Conservation (phyloP, 1,284 basidiomycete genomes). For the Lignosus rhinocerotis region DNA sequence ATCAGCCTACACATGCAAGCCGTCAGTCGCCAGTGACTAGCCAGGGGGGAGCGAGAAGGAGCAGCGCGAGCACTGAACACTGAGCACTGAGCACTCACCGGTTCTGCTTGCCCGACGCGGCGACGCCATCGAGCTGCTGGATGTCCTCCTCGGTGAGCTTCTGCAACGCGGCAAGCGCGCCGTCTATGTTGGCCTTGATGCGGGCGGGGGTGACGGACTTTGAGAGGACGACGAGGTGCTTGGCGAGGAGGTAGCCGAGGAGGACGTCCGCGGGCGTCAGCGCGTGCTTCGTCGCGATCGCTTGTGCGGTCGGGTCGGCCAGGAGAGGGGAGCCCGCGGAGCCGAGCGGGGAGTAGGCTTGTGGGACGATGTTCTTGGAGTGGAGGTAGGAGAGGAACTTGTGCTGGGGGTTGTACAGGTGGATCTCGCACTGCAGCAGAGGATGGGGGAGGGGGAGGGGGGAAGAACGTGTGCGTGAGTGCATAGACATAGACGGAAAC, state of each 20-base stretch:
- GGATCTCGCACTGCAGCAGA: slow-evolving; percentile 54
- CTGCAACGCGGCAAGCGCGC: slow-evolving; percentile 47
- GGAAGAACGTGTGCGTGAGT: background rate
- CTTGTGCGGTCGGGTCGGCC: slow-evolving; percentile 62
- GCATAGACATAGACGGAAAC: background rate
- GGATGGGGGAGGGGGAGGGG: no score
- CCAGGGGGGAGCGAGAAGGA: background rate
- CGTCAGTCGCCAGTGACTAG: no score
- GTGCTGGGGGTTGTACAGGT: slow-evolving; percentile 78
- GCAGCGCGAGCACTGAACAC: slow-evolving; percentile 1
- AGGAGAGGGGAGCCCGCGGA: slow-evolving; percentile 73
- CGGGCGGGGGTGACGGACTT: slow-evolving; percentile 78
- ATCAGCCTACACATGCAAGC: slow-evolving; percentile 38
- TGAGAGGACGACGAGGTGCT: slow-evolving; percentile 67
- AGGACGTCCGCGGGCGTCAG: slow-evolving; percentile 64
- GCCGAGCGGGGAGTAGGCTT: slow-evolving; percentile 87
- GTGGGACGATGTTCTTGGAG: slow-evolving; percentile 67
- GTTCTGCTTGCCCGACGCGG: slow-evolving; percentile 71
- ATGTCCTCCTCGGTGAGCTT: slow-evolving; percentile 64
- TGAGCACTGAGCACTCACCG: slow-evolving; percentile 38
- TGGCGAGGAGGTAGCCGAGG: slow-evolving; percentile 69
- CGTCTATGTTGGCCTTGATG: slow-evolving; percentile 69
- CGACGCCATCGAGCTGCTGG: slow-evolving; percentile 62
- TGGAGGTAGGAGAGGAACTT: slow-evolving; percentile 68
- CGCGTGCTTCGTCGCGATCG: slow-evolving; percentile 63